These are phyloP conservation scores for Colletotrichum sp. DNA, from an alignment of 2,329 filamentous ascomycete genomes.

Conservation along the genomic window DNA sequence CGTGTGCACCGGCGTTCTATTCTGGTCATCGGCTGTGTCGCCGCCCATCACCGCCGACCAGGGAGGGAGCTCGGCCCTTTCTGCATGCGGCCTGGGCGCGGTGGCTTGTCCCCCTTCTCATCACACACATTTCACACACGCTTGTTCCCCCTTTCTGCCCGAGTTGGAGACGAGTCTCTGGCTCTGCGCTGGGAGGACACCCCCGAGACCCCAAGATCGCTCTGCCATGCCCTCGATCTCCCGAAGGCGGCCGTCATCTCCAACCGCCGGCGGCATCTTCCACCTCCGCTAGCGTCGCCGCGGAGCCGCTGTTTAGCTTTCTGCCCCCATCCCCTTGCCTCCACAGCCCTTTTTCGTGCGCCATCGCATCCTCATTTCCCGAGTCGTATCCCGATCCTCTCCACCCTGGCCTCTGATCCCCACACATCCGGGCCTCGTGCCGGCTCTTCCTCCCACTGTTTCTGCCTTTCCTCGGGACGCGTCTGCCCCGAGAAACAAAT, in stretches of 20 bases:
- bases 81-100: constrained; percentile 22
- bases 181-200: neutral
- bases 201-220: neutral
- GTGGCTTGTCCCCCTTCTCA: constrained; percentile 13
- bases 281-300: constrained; percentile 9
- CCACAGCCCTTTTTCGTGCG: constrained; percentile 1
- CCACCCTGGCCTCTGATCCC: constrained; percentile 11
- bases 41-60: constrained; percentile 11
- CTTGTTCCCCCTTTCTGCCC: neutral
- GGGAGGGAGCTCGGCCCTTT: constrained; percentile 18
- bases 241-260: constrained; percentile 5
- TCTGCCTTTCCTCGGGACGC: neutral
- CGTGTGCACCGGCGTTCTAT: constrained; percentile 12
- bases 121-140: neutral
- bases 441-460: neutral
- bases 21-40: constrained; percentile 20
- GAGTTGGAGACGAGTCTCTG: neutral
- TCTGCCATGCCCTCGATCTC: constrained; percentile 11
- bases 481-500: neutral
- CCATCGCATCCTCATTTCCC: constrained; percentile 18
- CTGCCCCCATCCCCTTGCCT: neutral
- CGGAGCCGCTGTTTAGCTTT: constrained; percentile 1
- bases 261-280: constrained; percentile 5
- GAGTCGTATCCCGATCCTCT: constrained; percentile 9
- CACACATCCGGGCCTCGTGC: constrained; percentile 4